These are phyloP conservation scores for Kwoniella sp. DNA, from an alignment of 768 basidiomycete species.

Conservation along the genomic window DNA sequence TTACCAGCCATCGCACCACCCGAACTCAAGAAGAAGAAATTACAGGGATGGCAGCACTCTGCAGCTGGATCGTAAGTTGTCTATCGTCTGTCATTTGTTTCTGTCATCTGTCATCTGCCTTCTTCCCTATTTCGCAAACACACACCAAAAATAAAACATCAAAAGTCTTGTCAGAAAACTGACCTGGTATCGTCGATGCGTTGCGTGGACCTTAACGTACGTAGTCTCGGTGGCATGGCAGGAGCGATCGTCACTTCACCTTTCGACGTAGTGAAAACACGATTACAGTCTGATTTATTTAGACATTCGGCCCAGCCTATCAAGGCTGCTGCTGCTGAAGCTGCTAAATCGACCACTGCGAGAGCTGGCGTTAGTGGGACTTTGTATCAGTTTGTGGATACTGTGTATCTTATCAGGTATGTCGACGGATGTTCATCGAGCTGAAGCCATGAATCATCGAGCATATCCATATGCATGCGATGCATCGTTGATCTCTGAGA, in stretches of 20 bases:
- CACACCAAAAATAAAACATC: too few relatives aligned
- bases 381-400: conserved; percentile 93
- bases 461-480: too few relatives aligned
- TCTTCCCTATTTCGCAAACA: not conserved
- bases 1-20: conserved; percentile 35
- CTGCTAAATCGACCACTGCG: conserved; percentile 43
- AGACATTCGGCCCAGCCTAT: conserved; percentile 35
- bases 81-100: not conserved
- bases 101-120: conserved; percentile 1
- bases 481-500: too few relatives aligned
- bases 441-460: not conserved
- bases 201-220: not conserved
- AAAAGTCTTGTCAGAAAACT: too few relatives aligned
- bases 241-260: conserved; percentile 95
- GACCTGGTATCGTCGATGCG: too few relatives aligned
- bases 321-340: conserved; percentile 53
- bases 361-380: conserved; percentile 61
- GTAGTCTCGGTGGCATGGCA: conserved; percentile 92
- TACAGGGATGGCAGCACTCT: conserved; percentile 49
- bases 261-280: conserved; percentile 97
- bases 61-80: conserved; percentile 41
- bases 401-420: conserved; percentile 82
- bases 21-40: conserved; percentile 27
- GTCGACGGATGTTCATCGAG: conserved; percentile 30
- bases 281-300: conserved; percentile 88